Conservation (phyloP, 2,329 filamentous ascomycete species). For the Drechmeria coniospora region DNA sequence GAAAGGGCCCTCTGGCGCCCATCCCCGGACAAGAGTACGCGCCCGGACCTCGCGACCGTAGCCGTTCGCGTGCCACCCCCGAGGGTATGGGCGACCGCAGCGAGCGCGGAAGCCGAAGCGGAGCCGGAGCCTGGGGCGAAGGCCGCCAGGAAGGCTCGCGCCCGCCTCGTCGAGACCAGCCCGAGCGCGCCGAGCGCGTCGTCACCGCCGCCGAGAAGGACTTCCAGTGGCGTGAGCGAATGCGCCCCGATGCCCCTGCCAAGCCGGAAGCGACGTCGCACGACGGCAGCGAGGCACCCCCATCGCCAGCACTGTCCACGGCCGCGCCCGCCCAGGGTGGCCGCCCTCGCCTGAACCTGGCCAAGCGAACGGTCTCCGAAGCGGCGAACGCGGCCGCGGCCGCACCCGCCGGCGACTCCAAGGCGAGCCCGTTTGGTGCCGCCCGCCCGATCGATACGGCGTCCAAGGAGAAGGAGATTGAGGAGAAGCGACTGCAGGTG, state of each 20-base stretch:
- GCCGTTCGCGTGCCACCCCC: constrained; percentile 31
- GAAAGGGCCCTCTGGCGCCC: constrained; percentile 79
- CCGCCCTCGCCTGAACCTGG: constrained; percentile 73
- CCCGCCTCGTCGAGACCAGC: constrained; percentile 61
- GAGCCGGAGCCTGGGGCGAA: constrained; percentile 65
- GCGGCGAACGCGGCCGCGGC: constrained; percentile 33
- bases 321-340: constrained; percentile 34
- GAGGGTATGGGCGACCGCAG: constrained; percentile 40
- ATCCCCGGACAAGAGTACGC: constrained; percentile 35
- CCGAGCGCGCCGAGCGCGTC: constrained; percentile 49
- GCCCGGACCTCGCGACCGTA: constrained; percentile 36
- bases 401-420: constrained; percentile 48
- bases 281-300: constrained; percentile 54
- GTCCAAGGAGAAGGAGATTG: constrained; percentile 74
- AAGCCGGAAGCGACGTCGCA: constrained; percentile 48
- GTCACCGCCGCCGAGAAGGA: constrained; percentile 86
- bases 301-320: constrained; percentile 50
- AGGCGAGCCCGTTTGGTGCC: constrained; percentile 85
- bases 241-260: constrained; percentile 62
- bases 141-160: constrained; percentile 62
- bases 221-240: constrained; percentile 80
- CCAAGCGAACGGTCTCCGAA: constrained; percentile 84
- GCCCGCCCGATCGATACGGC: constrained; percentile 90
- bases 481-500: constrained; percentile 66
- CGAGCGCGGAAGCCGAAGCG: constrained; percentile 46